phyloP scores from a whole-genome alignment of 345 rosid genomes.

The Trapa bicornis region DNA sequence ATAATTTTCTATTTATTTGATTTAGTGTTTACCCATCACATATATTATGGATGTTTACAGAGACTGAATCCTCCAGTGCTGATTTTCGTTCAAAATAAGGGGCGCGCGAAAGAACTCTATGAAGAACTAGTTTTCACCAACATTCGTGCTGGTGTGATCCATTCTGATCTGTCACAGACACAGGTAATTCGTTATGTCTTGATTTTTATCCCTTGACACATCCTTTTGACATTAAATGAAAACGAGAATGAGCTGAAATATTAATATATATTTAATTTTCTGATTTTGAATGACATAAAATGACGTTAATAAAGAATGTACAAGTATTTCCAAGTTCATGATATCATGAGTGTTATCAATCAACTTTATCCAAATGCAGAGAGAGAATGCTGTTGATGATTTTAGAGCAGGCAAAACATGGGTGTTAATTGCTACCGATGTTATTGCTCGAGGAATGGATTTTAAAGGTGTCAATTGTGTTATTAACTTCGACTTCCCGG shows the following conservation, averaged over 20 bases:
- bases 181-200: slow-evolving; percentile 35
- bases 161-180: slow-evolving; percentile 58
- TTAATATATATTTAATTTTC: neutral
- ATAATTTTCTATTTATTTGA: slow-evolving; percentile 17
- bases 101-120: slow-evolving; percentile 74
- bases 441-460: slow-evolving; percentile 94
- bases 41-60: slow-evolving; percentile 22
- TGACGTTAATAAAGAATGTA: neutral
- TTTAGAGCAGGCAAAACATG: slow-evolving; percentile 83
- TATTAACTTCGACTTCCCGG: slow-evolving; percentile 90
- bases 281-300: neutral
- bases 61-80: slow-evolving; percentile 87
- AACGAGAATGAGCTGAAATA: neutral
- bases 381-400: slow-evolving; percentile 66
- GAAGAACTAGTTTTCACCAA: slow-evolving; percentile 64
- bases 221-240: neutral
- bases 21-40: slow-evolving; percentile 1
- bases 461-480: slow-evolving; percentile 91
- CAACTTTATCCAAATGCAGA: slow-evolving; percentile 27
- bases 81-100: slow-evolving; percentile 84
- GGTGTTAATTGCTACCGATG: slow-evolving; percentile 94
- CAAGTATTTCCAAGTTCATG: neutral
- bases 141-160: slow-evolving; percentile 71
- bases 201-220: slow-evolving; percentile 10
- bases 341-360: neutral